A percentile compares a stretch with the other conserved stretches of the same genome.
Conservation (phyloP, 257 asterid species). For the Nicotiana paniculata region DNA sequence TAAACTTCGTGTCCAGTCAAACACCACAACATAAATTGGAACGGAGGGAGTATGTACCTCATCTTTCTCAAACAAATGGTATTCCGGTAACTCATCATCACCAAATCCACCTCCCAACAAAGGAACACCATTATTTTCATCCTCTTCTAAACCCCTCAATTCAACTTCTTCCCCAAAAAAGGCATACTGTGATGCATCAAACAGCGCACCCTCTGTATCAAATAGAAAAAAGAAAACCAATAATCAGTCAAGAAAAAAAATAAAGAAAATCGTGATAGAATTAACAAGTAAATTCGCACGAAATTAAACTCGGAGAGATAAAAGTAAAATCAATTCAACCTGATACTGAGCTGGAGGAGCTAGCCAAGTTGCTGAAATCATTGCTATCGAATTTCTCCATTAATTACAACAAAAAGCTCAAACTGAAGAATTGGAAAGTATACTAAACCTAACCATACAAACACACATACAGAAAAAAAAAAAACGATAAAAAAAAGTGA, state of each 20-base stretch:
- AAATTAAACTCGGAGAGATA: conserved; percentile 11
- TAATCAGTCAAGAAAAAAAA: not conserved
- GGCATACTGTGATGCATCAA: conserved; percentile 76
- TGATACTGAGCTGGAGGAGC: conserved; percentile 41
- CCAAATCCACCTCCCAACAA: conserved; percentile 31
- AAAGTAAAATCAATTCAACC: conserved; percentile 15
- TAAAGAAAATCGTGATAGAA: not conserved
- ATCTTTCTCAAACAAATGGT: conserved; percentile 69
- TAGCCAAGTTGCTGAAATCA: conserved; percentile 21
- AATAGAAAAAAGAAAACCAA: not conserved
- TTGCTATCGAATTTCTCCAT: conserved; percentile 57
- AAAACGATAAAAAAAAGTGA: not conserved
- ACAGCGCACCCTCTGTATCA: conserved; percentile 47
- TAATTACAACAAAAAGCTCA: conserved; percentile 9
- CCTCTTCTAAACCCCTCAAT: conserved; percentile 69
- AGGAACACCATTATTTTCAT: conserved; percentile 31
- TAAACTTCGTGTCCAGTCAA: too few species aligned
- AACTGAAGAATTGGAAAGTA: not conserved
- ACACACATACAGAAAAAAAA: not conserved
- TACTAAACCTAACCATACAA: not conserved
- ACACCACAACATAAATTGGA: too few species aligned
- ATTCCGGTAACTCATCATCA: conserved; percentile 58
- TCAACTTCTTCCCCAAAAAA: conserved; percentile 79
- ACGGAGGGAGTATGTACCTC: conserved; percentile 34
- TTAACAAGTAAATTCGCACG: not conserved